A percentile compares a stretch with the other conserved stretches of the same genome.
These are phyloP conservation scores for Hanseniaspora lindneri DNA, from an alignment of 805 yeast species.

Conservation along the genomic window DNA sequence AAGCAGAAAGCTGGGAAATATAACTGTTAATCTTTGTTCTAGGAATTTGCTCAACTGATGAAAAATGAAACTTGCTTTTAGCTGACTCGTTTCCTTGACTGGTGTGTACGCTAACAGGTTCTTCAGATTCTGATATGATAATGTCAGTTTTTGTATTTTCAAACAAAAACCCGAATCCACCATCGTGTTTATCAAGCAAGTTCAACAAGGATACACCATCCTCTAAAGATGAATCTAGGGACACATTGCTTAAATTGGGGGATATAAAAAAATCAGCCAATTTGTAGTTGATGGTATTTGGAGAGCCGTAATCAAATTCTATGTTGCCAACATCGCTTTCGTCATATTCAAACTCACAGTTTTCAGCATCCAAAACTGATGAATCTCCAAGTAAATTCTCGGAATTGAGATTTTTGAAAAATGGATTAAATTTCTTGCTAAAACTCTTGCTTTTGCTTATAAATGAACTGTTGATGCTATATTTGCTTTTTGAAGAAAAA, in stretches of 20 bases:
- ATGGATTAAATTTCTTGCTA: not conserved
- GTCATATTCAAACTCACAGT: not conserved
- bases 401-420: not conserved
- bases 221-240: not conserved
- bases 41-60: not conserved
- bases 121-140: not conserved
- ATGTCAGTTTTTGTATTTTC: not conserved
- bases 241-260: conserved; percentile 1
- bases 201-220: not conserved
- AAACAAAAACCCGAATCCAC: not conserved
- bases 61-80: not conserved
- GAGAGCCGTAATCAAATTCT: not conserved
- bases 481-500: not conserved
- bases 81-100: not conserved
- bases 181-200: not conserved
- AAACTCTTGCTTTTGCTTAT: not conserved
- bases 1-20: conserved; percentile 6
- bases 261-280: not conserved
- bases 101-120: not conserved
- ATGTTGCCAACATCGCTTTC: not conserved
- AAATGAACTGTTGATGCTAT: not conserved
- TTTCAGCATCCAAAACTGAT: not conserved
- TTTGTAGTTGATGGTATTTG: not conserved
- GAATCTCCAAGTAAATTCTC: not conserved
- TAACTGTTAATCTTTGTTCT: not conserved